Base-by-base conservation (phyloP, 2,329 filamentous ascomycete species). In the Celoporthe dispersa region DNA sequence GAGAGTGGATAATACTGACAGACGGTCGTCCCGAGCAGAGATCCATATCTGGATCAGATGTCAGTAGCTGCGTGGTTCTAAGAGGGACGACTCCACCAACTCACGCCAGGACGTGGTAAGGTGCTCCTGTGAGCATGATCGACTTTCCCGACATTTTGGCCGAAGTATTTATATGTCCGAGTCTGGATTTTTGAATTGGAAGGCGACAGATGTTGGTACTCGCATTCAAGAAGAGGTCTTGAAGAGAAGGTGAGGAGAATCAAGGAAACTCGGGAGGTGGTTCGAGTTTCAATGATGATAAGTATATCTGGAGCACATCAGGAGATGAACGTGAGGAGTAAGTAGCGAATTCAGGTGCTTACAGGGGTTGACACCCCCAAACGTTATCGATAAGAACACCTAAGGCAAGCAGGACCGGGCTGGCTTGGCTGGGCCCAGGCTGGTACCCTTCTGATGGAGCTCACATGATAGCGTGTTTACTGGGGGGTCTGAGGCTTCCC, bases 1-100 rank as follows among this genome's bases (percentile, higher is more conserved):
- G 22, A 1, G 22, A 31, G 28, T n/a, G 64, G 41, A 51, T 19
- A 55, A 62, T 25, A n/a, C 79, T 98, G 94, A 81, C 94, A 98
- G 79, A 97, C 86, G 53, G 94, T 92, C 37, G 91, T 91, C 73
- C 96, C 96, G 19, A 98, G 85, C 64, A 98, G 87, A 28, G 93
- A 94, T 74, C 94, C 94, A 82, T 97, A 97, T 78, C 93, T 96
- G 19, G 75, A 8, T 11, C 48, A 59, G 73, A 62, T 71, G 68
- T 71, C 65, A 71, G 69, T n/a, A 67, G n/a, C 37, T 44, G 60
- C 37, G 44, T 63, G 3, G n/a, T 44, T 71, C 37, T 41, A 68
- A 25, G 14, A 28, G 22, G 14, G 25, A 28, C 3, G 55, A 3
- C 62, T 31, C 31, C 51, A 48, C 68, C 37, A 64, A 72, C 66